Evolutionary conservation across 75 land plant species (phyloP).

Genomic region (Cupressus sempervirens): DNA sequence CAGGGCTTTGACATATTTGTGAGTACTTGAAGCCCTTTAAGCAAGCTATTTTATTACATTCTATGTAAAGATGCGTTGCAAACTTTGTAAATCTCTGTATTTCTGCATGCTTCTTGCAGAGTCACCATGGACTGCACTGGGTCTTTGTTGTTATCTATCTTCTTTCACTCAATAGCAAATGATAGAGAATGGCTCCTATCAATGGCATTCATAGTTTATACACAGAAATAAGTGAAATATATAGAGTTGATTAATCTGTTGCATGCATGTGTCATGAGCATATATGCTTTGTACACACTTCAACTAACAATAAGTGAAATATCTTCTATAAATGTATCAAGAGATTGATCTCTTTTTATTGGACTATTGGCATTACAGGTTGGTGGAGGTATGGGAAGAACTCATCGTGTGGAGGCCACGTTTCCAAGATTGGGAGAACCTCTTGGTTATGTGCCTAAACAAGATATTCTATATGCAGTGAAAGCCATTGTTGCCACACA

Average conservation of each 20-base stretch:
- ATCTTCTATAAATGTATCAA: not conserved
- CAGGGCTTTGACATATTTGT: slow-evolving; percentile 90
- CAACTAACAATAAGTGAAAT: not conserved
- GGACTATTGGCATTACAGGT: slow-evolving; percentile 44
- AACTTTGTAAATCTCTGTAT: not conserved
- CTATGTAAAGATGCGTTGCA: not conserved
- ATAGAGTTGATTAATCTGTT: not conserved
- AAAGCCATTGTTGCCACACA: slow-evolving; percentile 99
- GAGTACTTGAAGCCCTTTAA: slow-evolving; percentile 19
- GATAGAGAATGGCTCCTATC: not conserved
- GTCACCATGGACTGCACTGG: not conserved
- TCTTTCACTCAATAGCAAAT: not conserved
- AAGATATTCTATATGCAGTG: slow-evolving; percentile 87
- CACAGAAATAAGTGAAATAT: not conserved
- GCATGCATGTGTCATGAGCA: not conserved
- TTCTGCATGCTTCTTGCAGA: not conserved
- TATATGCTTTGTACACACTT: not conserved
- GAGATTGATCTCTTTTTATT: not conserved
- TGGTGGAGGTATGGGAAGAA: slow-evolving; percentile 99
- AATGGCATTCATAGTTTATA: not conserved
- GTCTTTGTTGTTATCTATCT: not conserved
- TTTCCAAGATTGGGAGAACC: slow-evolving; percentile 94
- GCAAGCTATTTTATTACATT: not conserved
- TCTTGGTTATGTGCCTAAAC: slow-evolving; percentile 93
- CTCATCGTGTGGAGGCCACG: slow-evolving; percentile 79